These are phyloP conservation scores for Pichia cephalocereana DNA, from an alignment of 805 yeast species.

Conservation along the genomic window DNA sequence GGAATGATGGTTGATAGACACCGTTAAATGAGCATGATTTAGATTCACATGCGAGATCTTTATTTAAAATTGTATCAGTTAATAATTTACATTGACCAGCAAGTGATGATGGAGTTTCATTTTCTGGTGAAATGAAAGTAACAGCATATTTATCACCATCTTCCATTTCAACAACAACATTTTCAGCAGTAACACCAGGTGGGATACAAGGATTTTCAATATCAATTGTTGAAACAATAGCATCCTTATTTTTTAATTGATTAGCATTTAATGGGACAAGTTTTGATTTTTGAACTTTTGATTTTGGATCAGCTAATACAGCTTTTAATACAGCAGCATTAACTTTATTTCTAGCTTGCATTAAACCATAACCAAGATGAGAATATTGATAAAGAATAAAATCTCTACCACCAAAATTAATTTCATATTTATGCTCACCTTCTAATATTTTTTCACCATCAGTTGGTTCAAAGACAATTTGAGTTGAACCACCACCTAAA, in stretches of 20 bases:
- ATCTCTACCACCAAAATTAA: conserved; percentile 72
- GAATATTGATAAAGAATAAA: conserved; percentile 87
- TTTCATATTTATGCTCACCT: conserved; percentile 76
- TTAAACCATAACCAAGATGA: conserved; percentile 91
- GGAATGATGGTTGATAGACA: conserved; percentile 89
- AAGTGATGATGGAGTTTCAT: conserved; percentile 30
- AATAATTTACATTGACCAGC: conserved; percentile 81
- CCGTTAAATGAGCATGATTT: conserved; percentile 96
- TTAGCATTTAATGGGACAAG: conserved; percentile 21
- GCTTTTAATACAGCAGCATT: conserved; percentile 49
- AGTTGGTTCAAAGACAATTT: conserved; percentile 92
- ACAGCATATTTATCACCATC: conserved; percentile 25
- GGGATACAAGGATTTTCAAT: conserved; percentile 82
- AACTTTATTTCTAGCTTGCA: conserved; percentile 84
- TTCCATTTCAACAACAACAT: conserved; percentile 51
- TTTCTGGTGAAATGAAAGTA: conserved; percentile 25
- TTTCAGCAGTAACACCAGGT: conserved; percentile 54
- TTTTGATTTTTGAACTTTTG: conserved; percentile 16
- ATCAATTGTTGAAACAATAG: conserved; percentile 32
- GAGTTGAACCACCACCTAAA: conserved; percentile 97
- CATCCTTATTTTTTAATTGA: conserved; percentile 27
- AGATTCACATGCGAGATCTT: conserved; percentile 64
- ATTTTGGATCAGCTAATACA: conserved; percentile 16
- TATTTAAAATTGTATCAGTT: conserved; percentile 76
- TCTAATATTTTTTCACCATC: conserved; percentile 57